Conservation (phyloP, 192 early-diverging fungal genomes). For the Coemansia sp. region DNA sequence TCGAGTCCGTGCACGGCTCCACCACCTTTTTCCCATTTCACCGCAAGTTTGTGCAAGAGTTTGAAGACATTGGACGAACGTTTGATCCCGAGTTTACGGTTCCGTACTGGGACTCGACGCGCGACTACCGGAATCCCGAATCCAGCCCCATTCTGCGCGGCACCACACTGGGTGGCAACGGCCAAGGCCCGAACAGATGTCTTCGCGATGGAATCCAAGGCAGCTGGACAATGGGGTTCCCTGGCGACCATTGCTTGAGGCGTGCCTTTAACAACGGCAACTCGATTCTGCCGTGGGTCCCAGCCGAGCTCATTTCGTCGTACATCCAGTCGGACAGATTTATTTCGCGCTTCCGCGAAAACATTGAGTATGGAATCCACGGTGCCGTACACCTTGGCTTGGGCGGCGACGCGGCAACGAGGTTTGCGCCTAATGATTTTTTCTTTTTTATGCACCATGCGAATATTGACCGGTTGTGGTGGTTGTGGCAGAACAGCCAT, state of each 20-base stretch:
- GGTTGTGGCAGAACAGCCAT: conserved; percentile 54
- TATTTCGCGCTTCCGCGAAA: conserved; percentile 37
- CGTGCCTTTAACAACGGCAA: conserved; percentile 30
- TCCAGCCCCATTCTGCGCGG: conserved; percentile 28
- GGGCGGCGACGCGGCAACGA: conserved; percentile 50
- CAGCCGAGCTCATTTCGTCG: conserved; percentile 43
- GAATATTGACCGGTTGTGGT: conserved; percentile 60
- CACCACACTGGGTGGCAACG: conserved; percentile 34
- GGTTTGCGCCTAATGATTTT: conserved; percentile 56
- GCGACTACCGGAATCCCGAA: conserved; percentile 30
- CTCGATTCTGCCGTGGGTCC: conserved; percentile 33
- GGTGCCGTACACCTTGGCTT: conserved; percentile 48
- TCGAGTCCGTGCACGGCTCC: conserved; percentile 40
- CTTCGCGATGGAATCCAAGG: conserved; percentile 35
- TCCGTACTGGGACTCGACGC: conserved; percentile 51
- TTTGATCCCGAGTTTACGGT: conserved; percentile 38
- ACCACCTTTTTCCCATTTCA: conserved; percentile 53
- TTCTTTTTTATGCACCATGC: conserved; percentile 66
- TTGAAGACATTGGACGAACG: conserved; percentile 38
- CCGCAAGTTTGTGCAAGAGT: conserved; percentile 50
- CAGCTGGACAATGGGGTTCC: conserved; percentile 21
- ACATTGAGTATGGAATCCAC: conserved; percentile 53
- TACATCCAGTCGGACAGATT: conserved; percentile 31
- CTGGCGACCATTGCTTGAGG: conserved; percentile 31
- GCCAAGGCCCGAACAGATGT: conserved; percentile 25